Conservation (phyloP, 805 yeast genomes). For the Metschnikowia anglica region DNA sequence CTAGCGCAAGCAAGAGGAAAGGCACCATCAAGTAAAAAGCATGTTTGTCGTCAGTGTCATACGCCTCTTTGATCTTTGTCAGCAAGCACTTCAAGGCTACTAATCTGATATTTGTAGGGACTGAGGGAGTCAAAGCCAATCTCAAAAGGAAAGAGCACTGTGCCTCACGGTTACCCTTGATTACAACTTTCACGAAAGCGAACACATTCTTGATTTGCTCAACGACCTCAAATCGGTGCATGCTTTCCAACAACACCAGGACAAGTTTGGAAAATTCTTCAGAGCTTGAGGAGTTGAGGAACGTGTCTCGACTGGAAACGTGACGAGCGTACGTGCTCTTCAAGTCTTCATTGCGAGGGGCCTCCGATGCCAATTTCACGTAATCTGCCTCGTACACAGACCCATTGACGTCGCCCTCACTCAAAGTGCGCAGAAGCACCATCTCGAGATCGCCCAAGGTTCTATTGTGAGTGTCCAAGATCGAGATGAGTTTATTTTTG, state of each 20-base stretch:
- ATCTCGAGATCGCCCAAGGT: slow-evolving; percentile 46
- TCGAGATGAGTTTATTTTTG: slow-evolving; percentile 22
- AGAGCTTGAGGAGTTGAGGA: slow-evolving; percentile 34
- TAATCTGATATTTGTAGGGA: slow-evolving; percentile 58
- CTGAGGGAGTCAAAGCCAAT: slow-evolving; percentile 52
- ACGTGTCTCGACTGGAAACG: slow-evolving; percentile 28
- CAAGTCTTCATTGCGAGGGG: background rate
- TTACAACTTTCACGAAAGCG: slow-evolving; percentile 10
- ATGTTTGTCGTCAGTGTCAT: slow-evolving; percentile 14
- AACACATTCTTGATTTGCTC: slow-evolving; percentile 11
- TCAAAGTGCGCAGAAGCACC: slow-evolving; percentile 63
- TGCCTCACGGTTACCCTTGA: slow-evolving; percentile 31
- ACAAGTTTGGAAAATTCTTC: slow-evolving; percentile 44
- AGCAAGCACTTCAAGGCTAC: slow-evolving; percentile 45
- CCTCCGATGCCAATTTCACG: slow-evolving; percentile 4
- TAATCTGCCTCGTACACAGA: slow-evolving; percentile 22
- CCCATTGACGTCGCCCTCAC: slow-evolving; percentile 24
- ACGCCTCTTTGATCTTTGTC: slow-evolving; percentile 24
- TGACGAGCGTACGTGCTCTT: slow-evolving; percentile 5
- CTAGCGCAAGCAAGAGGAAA: slow-evolving; percentile 51
- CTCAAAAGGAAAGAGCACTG: slow-evolving; percentile 60
- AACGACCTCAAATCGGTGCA: slow-evolving; percentile 24
- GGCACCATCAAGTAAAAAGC: slow-evolving; percentile 55
- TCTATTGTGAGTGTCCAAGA: slow-evolving; percentile 21
- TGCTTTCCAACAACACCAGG: slow-evolving; percentile 45